These are phyloP conservation scores for Podaxis pistillaris DNA, from an alignment of 768 basidiomycete genomes.

Conservation along the genomic window DNA sequence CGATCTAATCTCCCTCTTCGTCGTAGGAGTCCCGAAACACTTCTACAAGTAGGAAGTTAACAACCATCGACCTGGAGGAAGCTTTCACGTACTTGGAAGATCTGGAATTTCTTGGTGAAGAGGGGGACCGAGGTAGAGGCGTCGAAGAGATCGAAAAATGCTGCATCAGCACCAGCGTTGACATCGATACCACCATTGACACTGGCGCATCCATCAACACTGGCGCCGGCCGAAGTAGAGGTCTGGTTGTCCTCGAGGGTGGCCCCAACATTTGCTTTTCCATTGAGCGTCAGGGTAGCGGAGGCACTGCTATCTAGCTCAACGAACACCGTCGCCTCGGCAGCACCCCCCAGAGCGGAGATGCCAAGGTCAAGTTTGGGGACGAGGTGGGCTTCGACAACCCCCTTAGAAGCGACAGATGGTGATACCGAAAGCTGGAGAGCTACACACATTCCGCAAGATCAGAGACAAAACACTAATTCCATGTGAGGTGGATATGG, in stretches of 20 bases:
- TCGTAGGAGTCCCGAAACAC: not conserved
- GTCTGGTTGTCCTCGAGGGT: not conserved
- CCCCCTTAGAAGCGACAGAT: conserved; percentile 36
- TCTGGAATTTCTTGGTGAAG: conserved; percentile 2
- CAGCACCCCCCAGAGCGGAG: conserved; percentile 33
- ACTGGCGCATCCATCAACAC: conserved; percentile 9
- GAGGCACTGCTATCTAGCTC: conserved; percentile 36
- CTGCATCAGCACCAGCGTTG: conserved; percentile 7
- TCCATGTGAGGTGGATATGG: not conserved
- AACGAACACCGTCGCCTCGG: conserved; percentile 38
- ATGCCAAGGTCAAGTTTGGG: conserved; percentile 45
- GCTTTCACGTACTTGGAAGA: not conserved
- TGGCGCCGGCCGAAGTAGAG: not conserved
- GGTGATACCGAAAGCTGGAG: conserved; percentile 41
- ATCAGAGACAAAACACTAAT: not conserved
- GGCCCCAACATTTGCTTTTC: conserved; percentile 9
- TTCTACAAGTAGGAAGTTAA: not conserved
- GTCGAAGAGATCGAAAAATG: conserved; percentile 10
- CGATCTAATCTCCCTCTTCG: not conserved
- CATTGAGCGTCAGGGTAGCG: conserved; percentile 27
- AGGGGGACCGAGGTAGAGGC: not conserved
- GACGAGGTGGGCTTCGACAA: conserved; percentile 45
- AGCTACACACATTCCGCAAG: conserved; percentile 21
- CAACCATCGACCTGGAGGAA: not conserved
- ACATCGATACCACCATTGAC: conserved; percentile 7